Base-by-base conservation (phyloP, 768 basidiomycete species). In the Lactarius sanguifluus region DNA sequence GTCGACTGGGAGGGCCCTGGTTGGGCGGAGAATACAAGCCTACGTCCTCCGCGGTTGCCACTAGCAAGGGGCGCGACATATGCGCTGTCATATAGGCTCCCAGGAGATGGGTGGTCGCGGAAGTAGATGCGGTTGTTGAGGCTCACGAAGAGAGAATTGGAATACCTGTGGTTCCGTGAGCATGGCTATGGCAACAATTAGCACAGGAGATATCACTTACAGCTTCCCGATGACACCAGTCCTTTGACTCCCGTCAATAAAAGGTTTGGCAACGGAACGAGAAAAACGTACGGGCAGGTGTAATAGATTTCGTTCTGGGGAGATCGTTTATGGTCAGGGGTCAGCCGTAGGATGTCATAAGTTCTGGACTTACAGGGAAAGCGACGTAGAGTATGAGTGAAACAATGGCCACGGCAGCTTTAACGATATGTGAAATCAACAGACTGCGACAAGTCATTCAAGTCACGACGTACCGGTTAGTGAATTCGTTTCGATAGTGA, bases 401-500 rank as follows among this genome's bases (percentile, higher is more conserved):
- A n/a, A 56, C 55, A 34, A 56, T 20, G 16, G 55, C 55, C 28
- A 56, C 55, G 55, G 6, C 34, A 32, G 55, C 55, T 56, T 56
- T 15, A 18, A 10, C 12, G 3, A n/a, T 10, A 32, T 18, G 30
- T 56, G 8, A 56, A 18, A 34, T 18, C 30, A 56, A 18, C 30
- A 20, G 16, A 8, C 9, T 4, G 10, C 8, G 9, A 32, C 8
- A 50, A 23, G 47, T 13, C 20, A 18, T 34, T 56, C n/a, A 10
- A 18, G 12, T 16, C 20, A 41, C 62, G 71, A 6, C 66, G 59
- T 15, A 63, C 66, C 25, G 61, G 67, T 7, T 61, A 72, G 58
- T 9, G 62, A 12, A 52, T 73, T 74, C 1, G 74, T 74, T 64
- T 75, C 72, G 23, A 75, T 41, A 20, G 70, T 71, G n/a, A 75